Percentiles rank a stretch among this genome's conserved stretches.
These are phyloP conservation scores for Kluyveromyces dobzhanskii DNA, from an alignment of 805 yeast genomes.

Conservation along the genomic window DNA sequence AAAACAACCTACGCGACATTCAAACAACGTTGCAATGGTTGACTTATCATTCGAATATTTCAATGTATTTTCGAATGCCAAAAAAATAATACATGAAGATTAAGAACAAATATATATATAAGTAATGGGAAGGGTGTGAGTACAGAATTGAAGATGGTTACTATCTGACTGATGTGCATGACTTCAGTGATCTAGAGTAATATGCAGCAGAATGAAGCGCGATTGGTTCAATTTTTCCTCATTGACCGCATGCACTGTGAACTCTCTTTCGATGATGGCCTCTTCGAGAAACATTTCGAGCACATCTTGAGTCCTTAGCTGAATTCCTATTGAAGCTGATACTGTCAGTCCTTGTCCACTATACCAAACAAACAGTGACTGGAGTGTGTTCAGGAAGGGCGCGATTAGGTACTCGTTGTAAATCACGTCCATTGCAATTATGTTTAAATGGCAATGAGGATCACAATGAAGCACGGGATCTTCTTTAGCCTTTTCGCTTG, in stretches of 20 bases:
- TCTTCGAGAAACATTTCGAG: conserved; percentile 21
- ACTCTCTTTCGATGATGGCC: conserved; percentile 15
- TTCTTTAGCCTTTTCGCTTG: background rate
- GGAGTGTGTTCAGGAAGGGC: conserved; percentile 24
- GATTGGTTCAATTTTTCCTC: conserved; percentile 14
- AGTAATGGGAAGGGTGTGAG: too few relatives aligned
- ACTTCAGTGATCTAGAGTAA: too few relatives aligned
- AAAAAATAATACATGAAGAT: too few relatives aligned
- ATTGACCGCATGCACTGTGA: conserved; percentile 15
- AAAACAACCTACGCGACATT: too few relatives aligned
- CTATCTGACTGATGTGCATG: too few relatives aligned
- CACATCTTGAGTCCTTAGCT: conserved; percentile 26
- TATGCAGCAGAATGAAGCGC: conserved; percentile 18
- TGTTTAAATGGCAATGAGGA: conserved; percentile 9
- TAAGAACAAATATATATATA: background rate
- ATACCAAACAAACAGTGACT: conserved; percentile 9
- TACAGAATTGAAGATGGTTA: too few relatives aligned
- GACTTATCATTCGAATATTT: too few relatives aligned
- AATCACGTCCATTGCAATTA: conserved; percentile 30
- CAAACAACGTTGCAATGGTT: too few relatives aligned
- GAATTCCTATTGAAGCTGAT: conserved; percentile 23
- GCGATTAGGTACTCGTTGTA: conserved; percentile 29
- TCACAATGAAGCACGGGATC: conserved; percentile 3
- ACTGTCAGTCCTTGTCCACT: conserved; percentile 1
- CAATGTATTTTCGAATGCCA: too few relatives aligned